Evolutionary conservation across 2,329 filamentous ascomycete genomes (phyloP).

Genomic region (Pseudocercospora ulei): DNA sequence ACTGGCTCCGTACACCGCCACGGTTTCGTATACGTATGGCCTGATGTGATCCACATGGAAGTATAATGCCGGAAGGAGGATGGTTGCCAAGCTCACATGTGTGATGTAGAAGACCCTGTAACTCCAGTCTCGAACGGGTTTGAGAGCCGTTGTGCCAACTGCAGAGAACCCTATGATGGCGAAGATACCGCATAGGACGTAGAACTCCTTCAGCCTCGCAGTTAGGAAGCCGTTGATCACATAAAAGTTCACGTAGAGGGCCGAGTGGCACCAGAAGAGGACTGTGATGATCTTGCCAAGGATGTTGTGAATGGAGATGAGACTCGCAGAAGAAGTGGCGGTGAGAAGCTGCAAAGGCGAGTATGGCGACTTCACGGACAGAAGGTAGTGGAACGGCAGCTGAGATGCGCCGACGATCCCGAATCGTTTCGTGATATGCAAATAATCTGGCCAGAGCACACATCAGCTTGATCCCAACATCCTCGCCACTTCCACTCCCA

Average conservation of each 20-base stretch:
- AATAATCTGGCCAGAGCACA: slow-evolving; percentile 44
- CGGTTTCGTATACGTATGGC: slow-evolving; percentile 45
- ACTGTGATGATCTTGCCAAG: slow-evolving; percentile 48
- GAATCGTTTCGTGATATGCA: slow-evolving; percentile 54
- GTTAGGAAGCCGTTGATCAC: slow-evolving; percentile 42
- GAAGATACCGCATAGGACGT: slow-evolving; percentile 49
- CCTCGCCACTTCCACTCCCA: too few species aligned
- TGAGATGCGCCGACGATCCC: slow-evolving; percentile 52
- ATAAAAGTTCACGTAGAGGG: slow-evolving; percentile 52
- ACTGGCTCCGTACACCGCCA: slow-evolving; percentile 42
- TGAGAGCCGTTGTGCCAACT: slow-evolving; percentile 44
- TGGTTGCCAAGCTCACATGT: slow-evolving; percentile 46
- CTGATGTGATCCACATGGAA: slow-evolving; percentile 49
- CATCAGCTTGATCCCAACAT: not conserved
- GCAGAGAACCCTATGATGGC: slow-evolving; percentile 41
- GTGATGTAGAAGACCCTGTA: slow-evolving; percentile 49
- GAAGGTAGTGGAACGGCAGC: slow-evolving; percentile 50
- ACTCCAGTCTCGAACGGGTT: slow-evolving; percentile 39
- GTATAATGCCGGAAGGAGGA: slow-evolving; percentile 45
- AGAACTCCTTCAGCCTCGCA: slow-evolving; percentile 48
- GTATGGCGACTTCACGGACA: slow-evolving; percentile 45
- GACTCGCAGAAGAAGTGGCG: slow-evolving; percentile 45
- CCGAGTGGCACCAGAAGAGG: slow-evolving; percentile 46
- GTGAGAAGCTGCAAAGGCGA: slow-evolving; percentile 46
- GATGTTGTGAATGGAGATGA: slow-evolving; percentile 51